Percentiles rank a stretch among this genome's conserved stretches.
Evolutionary conservation across 1,284 basidiomycete species (phyloP).

Genomic region (Phenoliferia sp.): DNA sequence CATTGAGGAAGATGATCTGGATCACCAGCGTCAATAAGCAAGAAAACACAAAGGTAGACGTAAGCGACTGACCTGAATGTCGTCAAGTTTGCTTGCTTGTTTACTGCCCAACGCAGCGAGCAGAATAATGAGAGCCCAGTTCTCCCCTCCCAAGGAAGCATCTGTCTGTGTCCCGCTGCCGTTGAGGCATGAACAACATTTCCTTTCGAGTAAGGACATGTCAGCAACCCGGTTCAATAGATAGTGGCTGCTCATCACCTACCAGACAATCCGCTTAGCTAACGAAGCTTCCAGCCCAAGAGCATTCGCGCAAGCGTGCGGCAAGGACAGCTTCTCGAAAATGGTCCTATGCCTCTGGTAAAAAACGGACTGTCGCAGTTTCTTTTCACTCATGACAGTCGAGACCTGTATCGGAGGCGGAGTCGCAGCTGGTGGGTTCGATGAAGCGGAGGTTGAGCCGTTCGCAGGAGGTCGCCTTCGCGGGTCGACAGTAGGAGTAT

Average conservation of each 20-base stretch:
- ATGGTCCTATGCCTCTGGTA: neutral
- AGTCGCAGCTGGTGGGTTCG: neutral
- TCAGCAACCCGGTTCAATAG: too few relatives aligned
- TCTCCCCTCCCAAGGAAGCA: neutral
- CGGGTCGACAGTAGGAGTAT: neutral
- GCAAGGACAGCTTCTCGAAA: neutral
- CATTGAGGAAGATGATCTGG: neutral
- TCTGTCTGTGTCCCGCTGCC: neutral
- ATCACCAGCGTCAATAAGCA: too few relatives aligned
- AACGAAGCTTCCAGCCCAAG: neutral
- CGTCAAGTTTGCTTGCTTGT: neutral
- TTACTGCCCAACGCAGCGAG: neutral
- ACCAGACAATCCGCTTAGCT: neutral
- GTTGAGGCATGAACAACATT: neutral
- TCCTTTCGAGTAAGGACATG: neutral
- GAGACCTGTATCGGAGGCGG: neutral
- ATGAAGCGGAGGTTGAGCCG: neutral
- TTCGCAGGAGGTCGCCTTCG: neutral
- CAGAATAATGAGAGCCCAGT: neutral
- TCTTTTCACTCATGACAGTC: neutral
- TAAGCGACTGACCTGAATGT: neutral
- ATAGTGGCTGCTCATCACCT: too few relatives aligned
- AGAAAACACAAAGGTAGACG: too few relatives aligned
- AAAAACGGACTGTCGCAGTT: neutral
- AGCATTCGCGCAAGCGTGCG: neutral